Conservation (phyloP, 1,284 basidiomycete species). For the Papiliotrema flavescens region DNA sequence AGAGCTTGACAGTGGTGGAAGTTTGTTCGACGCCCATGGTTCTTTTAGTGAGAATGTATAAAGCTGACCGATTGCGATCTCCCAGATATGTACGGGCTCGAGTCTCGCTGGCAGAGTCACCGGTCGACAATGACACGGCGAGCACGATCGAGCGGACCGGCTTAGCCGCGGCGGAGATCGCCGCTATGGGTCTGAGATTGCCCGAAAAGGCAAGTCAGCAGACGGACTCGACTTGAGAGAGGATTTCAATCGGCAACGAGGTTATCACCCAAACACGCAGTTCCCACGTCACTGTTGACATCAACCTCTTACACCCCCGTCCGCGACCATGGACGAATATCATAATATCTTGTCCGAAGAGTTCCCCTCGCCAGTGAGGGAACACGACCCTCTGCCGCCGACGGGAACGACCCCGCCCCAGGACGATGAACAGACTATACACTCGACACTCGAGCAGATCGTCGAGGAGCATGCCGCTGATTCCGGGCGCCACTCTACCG, state of each 20-base stretch:
- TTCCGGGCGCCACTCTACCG: too few species aligned
- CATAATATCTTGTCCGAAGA: conserved; percentile 7
- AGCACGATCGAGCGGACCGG: too few species aligned
- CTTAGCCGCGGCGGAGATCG: background rate
- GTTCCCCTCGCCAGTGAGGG: conserved; percentile 1
- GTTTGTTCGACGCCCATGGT: conserved; percentile 45
- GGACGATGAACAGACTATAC: background rate
- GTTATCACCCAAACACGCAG: background rate
- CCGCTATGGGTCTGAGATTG: background rate
- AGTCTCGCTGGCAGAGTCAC: too few species aligned
- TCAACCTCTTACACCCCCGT: background rate
- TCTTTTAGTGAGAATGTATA: conserved; percentile 1
- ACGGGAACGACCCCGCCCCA: too few species aligned
- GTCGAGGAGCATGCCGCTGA: too few species aligned
- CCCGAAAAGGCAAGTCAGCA: background rate
- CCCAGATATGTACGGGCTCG: too few species aligned
- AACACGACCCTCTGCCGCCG: background rate
- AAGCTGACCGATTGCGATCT: too few species aligned
- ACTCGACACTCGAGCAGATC: background rate
- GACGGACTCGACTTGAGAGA: background rate
- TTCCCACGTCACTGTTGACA: background rate
- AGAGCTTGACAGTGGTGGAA: conserved; percentile 39
- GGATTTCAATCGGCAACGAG: background rate
- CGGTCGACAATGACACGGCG: too few species aligned
- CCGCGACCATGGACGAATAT: conserved; percentile 3